phyloP scores from a whole-genome alignment of 371 early-diverging fungal species.

The Massospora cicadina region DNA sequence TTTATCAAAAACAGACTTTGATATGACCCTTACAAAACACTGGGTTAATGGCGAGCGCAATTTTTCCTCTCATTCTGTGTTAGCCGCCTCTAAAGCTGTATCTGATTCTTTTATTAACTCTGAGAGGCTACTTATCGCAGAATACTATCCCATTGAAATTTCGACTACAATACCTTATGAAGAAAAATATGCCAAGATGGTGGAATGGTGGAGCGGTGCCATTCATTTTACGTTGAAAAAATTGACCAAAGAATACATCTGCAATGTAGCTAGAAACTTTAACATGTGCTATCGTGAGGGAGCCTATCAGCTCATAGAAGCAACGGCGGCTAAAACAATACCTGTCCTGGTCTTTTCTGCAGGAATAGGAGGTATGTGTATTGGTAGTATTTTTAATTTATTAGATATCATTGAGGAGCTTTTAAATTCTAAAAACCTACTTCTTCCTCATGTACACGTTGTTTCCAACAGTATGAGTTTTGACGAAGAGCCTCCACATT shows the following conservation, averaged over 20 bases:
- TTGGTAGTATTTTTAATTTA: neutral
- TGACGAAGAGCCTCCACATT: constrained; percentile 20
- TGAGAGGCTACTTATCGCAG: constrained; percentile 26
- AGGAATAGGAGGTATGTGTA: constrained; percentile 31
- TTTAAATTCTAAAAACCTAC: constrained; percentile 20
- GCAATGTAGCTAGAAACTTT: constrained; percentile 29
- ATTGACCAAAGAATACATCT: constrained; percentile 28
- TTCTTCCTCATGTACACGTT: constrained; percentile 38
- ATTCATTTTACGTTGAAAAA: constrained; percentile 26
- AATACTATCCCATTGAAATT: constrained; percentile 59
- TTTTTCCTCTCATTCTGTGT: constrained; percentile 37
- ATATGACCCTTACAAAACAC: constrained; percentile 54
- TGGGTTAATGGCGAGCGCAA: constrained; percentile 36
- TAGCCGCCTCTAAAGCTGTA: constrained; percentile 25
- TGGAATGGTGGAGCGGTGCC: constrained; percentile 50
- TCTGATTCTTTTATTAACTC: constrained; percentile 23
- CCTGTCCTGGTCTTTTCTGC: constrained; percentile 61
- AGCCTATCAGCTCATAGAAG: constrained; percentile 22
- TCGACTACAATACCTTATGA: constrained; percentile 24
- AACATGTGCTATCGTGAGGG: constrained; percentile 29
- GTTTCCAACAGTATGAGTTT: constrained; percentile 57
- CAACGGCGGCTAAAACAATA: constrained; percentile 19
- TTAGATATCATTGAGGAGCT: constrained; percentile 43
- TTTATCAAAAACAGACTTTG: constrained; percentile 32
- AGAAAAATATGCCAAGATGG: constrained; percentile 47